A percentile compares a stretch with the other conserved stretches of the same genome.
Evolutionary conservation across 164 flowering plant genomes (phyloP).

Genomic region (Protea cynaroides): DNA sequence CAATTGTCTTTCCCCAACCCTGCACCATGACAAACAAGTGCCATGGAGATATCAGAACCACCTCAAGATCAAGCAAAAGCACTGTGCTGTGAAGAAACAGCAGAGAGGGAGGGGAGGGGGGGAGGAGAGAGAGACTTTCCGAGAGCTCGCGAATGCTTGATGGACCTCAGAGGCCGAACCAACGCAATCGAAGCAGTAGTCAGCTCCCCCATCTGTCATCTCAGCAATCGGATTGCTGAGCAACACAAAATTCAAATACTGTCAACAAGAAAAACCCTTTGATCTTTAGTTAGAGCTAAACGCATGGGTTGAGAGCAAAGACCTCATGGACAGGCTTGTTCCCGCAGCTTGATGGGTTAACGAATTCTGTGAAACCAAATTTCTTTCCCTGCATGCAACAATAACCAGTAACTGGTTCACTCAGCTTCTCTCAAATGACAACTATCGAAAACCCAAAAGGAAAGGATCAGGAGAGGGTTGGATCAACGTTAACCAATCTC

Average conservation of each 20-base stretch:
- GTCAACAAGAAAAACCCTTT: too few relatives aligned
- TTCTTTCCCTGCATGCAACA: constrained; percentile 40
- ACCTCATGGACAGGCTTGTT: constrained; percentile 45
- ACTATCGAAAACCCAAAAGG: neutral
- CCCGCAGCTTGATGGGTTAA: constrained; percentile 41
- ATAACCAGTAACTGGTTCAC: neutral
- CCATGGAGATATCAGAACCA: neutral
- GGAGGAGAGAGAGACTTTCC: constrained; percentile 41
- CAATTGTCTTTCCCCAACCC: constrained; percentile 81
- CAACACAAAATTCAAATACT: constrained; percentile 32
- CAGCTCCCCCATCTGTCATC: constrained; percentile 76
- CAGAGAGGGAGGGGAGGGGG: too few relatives aligned
- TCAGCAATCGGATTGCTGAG: constrained; percentile 46
- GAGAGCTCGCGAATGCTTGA: constrained; percentile 58
- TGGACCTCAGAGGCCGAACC: constrained; percentile 51
- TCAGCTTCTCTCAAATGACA: too few relatives aligned
- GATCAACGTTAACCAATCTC: constrained; percentile 31
- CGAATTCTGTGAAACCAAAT: constrained; percentile 60
- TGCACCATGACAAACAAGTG: constrained; percentile 11
- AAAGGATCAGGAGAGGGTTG: neutral
- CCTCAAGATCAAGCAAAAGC: too few relatives aligned
- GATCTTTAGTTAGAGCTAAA: too few relatives aligned
- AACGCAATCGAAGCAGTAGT: constrained; percentile 73
- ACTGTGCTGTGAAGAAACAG: too few relatives aligned
- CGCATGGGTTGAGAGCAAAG: constrained; percentile 11